phyloP scores from a whole-genome alignment of 2,329 filamentous ascomycete species.

The Diaporthe sp. region DNA sequence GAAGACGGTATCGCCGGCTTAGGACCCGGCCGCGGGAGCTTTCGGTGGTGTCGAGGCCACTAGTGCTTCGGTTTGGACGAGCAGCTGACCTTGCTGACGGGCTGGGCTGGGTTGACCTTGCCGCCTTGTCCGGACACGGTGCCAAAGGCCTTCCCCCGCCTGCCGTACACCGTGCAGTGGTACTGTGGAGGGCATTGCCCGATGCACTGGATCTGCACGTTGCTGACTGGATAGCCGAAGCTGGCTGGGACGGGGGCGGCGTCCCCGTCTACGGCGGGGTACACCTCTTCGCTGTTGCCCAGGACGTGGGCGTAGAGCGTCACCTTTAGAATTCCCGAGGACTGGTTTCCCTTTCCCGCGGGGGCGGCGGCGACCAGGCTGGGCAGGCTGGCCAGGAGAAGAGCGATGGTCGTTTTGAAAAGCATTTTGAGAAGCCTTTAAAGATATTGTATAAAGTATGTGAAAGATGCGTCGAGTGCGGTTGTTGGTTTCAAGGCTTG shows the following conservation, averaged over 20 bases:
- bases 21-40: not conserved
- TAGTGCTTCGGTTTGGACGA: not conserved
- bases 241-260: too few relatives aligned
- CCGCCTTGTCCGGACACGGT: too few relatives aligned
- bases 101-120: too few relatives aligned
- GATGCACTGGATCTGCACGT: too few relatives aligned
- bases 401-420: not conserved
- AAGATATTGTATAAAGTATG: not conserved
- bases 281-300: too few relatives aligned
- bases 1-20: not conserved
- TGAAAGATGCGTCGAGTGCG: rapidly evolving
- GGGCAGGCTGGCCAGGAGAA: constrained; percentile 1
- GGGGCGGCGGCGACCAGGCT: not conserved
- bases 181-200: too few relatives aligned
- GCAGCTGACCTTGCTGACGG: not conserved
- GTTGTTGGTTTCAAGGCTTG: not conserved
- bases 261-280: too few relatives aligned
- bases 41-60: not conserved
- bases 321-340: not conserved
- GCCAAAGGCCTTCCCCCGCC: too few relatives aligned
- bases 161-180: too few relatives aligned
- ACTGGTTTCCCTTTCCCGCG: not conserved
- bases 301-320: too few relatives aligned
- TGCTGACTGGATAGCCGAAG: too few relatives aligned
- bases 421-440: not conserved